A percentile compares a stretch with the other conserved stretches of the same genome.
phyloP scores from a whole-genome alignment of 164 flowering plant genomes.

The Vitis labrusca region DNA sequence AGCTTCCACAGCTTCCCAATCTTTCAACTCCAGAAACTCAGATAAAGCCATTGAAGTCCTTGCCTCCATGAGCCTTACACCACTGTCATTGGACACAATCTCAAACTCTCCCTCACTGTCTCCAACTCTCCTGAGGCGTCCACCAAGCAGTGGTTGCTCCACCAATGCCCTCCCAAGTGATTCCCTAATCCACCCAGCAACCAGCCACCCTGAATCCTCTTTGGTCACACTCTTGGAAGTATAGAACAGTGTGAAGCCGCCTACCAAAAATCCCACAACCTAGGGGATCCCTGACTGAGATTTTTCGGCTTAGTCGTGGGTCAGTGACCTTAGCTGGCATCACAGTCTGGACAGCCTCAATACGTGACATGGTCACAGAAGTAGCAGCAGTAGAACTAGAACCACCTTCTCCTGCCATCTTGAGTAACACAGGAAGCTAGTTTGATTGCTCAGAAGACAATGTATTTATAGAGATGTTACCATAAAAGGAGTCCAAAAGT shows the following conservation, averaged over 20 bases:
- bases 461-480: too few species aligned
- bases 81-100: constrained; percentile 42
- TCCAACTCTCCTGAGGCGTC: constrained; percentile 24
- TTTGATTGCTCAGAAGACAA: too few species aligned
- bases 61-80: constrained; percentile 36
- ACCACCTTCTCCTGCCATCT: too few species aligned
- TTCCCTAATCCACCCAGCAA: constrained; percentile 41
- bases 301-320: constrained; percentile 14
- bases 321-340: constrained; percentile 27
- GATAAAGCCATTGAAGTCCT: constrained; percentile 15
- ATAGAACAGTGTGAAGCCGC: constrained; percentile 25
- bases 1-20: constrained; percentile 22
- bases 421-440: too few species aligned
- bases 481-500: too few species aligned
- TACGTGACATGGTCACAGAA: not conserved
- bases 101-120: constrained; percentile 15
- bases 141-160: constrained; percentile 35
- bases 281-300: constrained; percentile 3
- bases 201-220: constrained; percentile 26
- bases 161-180: constrained; percentile 29
- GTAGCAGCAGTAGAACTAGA: too few species aligned
- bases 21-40: constrained; percentile 31
- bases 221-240: constrained; percentile 24
- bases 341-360: constrained; percentile 19
- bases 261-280: constrained; percentile 13